Percentiles rank a stretch among this genome's conserved stretches.
phyloP scores from a whole-genome alignment of 2,329 filamentous ascomycete genomes.

The Neonectria ditissima region DNA sequence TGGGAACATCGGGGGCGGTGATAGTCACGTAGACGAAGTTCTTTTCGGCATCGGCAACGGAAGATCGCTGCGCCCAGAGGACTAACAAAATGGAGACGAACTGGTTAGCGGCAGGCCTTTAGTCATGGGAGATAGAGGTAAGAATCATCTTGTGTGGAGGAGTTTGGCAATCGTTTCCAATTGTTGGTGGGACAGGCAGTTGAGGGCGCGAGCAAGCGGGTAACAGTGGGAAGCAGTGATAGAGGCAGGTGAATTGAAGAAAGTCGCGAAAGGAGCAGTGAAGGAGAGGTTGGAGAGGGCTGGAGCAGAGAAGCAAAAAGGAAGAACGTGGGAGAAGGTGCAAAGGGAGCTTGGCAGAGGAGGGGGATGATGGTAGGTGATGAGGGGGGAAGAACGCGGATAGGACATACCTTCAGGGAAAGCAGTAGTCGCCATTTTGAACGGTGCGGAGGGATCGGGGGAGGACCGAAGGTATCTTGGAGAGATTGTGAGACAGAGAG shows the following conservation, averaged over 20 bases:
- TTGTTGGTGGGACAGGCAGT: not conserved
- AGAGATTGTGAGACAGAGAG: slow-evolving; percentile 30
- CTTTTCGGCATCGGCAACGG: slow-evolving; percentile 79
- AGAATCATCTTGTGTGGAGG: not conserved
- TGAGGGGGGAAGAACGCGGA: slow-evolving; percentile 20
- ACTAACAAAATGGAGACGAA: slow-evolving; percentile 65
- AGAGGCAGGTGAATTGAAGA: not conserved
- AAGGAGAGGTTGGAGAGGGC: not conserved
- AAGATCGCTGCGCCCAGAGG: slow-evolving; percentile 98
- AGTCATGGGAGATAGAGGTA: not conserved
- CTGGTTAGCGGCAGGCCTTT: slow-evolving; percentile 25
- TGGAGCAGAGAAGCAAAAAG: not conserved
- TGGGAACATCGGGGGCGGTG: slow-evolving; percentile 84
- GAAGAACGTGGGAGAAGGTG: not conserved
- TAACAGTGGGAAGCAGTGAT: not conserved
- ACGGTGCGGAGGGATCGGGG: slow-evolving; percentile 14
- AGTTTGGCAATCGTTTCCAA: not conserved
- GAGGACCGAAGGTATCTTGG: slow-evolving; percentile 38
- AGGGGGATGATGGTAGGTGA: slow-evolving; percentile 2
- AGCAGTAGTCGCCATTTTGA: slow-evolving; percentile 41
- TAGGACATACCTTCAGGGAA: slow-evolving; percentile 55
- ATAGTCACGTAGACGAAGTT: slow-evolving; percentile 97
- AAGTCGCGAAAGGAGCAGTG: not conserved
- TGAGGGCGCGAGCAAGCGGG: not conserved
- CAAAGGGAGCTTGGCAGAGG: slow-evolving; percentile 8